A percentile compares a stretch with the other conserved stretches of the same genome.
Evolutionary conservation across 2,329 filamentous ascomycete species (phyloP).

Genomic region (Knufia petricola): DNA sequence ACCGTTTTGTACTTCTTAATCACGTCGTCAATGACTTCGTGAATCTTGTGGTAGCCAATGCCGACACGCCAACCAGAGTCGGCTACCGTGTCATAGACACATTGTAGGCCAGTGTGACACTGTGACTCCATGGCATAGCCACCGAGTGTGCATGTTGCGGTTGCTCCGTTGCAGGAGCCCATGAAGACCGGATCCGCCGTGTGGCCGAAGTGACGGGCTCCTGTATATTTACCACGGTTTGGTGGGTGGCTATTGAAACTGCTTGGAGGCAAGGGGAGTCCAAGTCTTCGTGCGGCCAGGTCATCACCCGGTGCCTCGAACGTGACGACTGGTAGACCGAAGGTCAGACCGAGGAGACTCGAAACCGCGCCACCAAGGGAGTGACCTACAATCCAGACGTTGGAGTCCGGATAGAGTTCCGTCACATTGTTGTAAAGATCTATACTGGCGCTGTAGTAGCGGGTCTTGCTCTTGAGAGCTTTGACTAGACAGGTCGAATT

Average conservation of each 20-base stretch:
- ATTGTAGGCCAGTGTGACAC: conserved; percentile 84
- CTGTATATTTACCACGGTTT: conserved; percentile 63
- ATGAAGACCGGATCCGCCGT: conserved; percentile 93
- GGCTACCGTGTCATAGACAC: conserved; percentile 82
- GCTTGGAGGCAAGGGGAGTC: conserved; percentile 75
- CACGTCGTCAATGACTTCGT: conserved; percentile 77
- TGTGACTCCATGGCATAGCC: conserved; percentile 88
- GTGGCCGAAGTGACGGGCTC: conserved; percentile 83
- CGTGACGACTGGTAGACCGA: conserved; percentile 80
- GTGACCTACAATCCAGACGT: conserved; percentile 85
- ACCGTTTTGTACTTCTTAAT: conserved; percentile 73
- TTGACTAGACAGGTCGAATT: conserved; percentile 81
- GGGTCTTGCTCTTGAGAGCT: conserved; percentile 69
- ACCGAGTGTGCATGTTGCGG: conserved; percentile 77
- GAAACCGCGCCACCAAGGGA: conserved; percentile 84
- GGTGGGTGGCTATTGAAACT: conserved; percentile 39
- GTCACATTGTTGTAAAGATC: conserved; percentile 91
- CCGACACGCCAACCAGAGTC: conserved; percentile 90
- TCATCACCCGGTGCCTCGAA: conserved; percentile 92
- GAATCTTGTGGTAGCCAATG: conserved; percentile 83
- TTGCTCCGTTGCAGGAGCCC: conserved; percentile 83
- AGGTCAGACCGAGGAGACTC: conserved; percentile 82
- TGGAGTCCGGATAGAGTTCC: conserved; percentile 70
- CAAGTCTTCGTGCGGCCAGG: conserved; percentile 71
- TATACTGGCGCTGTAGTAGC: conserved; percentile 81